These are phyloP conservation scores for Prunus padus DNA, from an alignment of 306 rosid genomes.

Conservation along the genomic window DNA sequence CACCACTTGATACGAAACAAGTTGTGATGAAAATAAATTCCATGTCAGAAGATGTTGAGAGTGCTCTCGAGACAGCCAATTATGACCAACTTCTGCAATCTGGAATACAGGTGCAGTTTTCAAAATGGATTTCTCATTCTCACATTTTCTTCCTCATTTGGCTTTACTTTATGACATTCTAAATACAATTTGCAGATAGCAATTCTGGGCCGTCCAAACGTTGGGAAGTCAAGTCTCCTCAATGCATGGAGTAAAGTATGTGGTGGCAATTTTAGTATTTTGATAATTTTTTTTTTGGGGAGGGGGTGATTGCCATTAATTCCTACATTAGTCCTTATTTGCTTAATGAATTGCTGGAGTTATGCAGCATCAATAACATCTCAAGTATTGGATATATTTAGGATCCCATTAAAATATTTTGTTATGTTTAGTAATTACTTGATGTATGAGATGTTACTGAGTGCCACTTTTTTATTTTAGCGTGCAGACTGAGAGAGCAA, in stretches of 20 bases:
- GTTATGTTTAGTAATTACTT: neutral
- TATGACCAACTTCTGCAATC: conserved; percentile 96
- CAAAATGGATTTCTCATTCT: neutral
- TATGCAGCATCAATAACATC: too few species aligned
- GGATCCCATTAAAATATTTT: neutral
- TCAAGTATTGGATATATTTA: too few species aligned
- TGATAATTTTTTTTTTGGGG: neutral
- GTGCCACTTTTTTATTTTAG: conserved; percentile 53
- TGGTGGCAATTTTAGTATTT: neutral
- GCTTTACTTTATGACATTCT: neutral
- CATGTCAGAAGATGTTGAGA: conserved; percentile 75
- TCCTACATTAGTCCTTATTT: neutral
- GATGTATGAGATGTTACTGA: conserved; percentile 40
- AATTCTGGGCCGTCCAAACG: conserved; percentile 95
- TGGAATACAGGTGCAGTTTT: conserved; percentile 73
- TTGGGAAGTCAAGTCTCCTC: conserved; percentile 97
- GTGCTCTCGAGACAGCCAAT: conserved; percentile 83
- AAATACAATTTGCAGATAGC: conserved; percentile 64
- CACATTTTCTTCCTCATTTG: neutral
- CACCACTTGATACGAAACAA: conserved; percentile 61
- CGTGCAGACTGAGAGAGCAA: conserved; percentile 99
- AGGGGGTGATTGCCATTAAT: neutral
- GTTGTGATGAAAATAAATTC: conserved; percentile 52
- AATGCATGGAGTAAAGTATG: conserved; percentile 99
- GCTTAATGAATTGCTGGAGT: neutral